These are phyloP conservation scores for Coemansia sp. DNA, from an alignment of 192 early-diverging fungal genomes.

Conservation along the genomic window DNA sequence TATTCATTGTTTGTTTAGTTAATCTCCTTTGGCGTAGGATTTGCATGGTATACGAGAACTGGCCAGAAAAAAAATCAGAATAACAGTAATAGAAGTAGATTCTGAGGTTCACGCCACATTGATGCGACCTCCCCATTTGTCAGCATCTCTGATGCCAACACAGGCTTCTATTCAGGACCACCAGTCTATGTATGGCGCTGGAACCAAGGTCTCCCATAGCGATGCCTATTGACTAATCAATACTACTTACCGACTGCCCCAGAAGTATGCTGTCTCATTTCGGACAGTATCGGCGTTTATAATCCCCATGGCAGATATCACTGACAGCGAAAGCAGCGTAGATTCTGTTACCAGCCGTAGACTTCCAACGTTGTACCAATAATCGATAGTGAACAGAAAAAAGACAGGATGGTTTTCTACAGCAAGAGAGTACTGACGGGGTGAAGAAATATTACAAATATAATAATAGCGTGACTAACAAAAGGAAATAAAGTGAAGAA, in stretches of 20 bases:
- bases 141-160: not conserved
- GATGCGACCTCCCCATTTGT: not conserved
- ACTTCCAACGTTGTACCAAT: not conserved
- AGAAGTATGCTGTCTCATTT: constrained; percentile 40
- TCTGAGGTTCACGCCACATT: not conserved
- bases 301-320: constrained; percentile 40
- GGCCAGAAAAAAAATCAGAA: not conserved
- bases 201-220: not conserved
- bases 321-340: not conserved
- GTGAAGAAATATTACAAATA: not conserved
- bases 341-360: not conserved
- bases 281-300: constrained; percentile 38
- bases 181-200: not conserved
- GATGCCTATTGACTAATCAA: not conserved
- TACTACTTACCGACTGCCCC: constrained; percentile 49
- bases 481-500: constrained; percentile 4
- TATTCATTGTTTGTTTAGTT: not conserved
- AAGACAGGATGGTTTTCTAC: not conserved
- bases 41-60: not conserved
- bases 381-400: no score
- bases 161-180: not conserved
- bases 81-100: not conserved
- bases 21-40: not conserved
- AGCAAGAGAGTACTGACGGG: not conserved
- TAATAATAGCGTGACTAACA: constrained; percentile 3